Evolutionary conservation across 2,329 filamentous ascomycete genomes (phyloP).

Genomic region (Sporothrix euskadiensis): DNA sequence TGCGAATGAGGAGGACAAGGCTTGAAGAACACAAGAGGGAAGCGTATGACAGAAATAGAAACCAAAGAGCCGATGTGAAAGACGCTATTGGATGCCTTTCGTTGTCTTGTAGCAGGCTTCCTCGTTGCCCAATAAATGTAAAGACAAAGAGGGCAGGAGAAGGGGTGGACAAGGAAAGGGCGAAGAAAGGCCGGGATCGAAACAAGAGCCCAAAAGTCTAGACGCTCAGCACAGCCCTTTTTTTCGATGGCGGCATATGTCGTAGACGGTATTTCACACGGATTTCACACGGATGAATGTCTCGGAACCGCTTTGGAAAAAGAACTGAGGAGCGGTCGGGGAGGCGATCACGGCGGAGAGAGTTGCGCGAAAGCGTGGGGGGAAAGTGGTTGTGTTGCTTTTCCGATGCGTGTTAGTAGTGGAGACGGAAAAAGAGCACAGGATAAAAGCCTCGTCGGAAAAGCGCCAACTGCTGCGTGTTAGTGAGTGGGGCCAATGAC

Average conservation of each 20-base stretch:
- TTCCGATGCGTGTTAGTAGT: constrained; percentile 13
- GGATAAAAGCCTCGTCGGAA: not conserved
- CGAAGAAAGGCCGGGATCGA: not conserved
- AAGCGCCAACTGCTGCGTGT: not conserved
- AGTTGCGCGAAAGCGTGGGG: not conserved
- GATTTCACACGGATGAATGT: not conserved
- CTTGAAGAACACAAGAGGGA: not conserved
- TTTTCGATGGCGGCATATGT: not conserved
- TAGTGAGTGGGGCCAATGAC: not conserved
- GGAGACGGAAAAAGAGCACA: constrained; percentile 1
- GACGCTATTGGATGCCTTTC: not conserved
- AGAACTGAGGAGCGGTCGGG: not conserved
- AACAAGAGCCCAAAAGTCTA: not conserved
- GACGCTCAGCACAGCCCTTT: not conserved
- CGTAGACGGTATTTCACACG: not conserved
- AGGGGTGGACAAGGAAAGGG: not conserved
- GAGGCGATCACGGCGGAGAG: not conserved
- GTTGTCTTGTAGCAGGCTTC: not conserved
- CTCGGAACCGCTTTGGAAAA: not conserved
- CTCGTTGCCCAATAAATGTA: not conserved
- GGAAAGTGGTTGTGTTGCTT: not conserved
- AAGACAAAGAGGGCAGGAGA: not conserved
- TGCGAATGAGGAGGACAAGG: not conserved
- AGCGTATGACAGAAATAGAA: not conserved
- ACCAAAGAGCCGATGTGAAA: not conserved